These are phyloP conservation scores for Neurospora sp. DNA, from an alignment of 495 filamentous ascomycete genomes.

Conservation along the genomic window DNA sequence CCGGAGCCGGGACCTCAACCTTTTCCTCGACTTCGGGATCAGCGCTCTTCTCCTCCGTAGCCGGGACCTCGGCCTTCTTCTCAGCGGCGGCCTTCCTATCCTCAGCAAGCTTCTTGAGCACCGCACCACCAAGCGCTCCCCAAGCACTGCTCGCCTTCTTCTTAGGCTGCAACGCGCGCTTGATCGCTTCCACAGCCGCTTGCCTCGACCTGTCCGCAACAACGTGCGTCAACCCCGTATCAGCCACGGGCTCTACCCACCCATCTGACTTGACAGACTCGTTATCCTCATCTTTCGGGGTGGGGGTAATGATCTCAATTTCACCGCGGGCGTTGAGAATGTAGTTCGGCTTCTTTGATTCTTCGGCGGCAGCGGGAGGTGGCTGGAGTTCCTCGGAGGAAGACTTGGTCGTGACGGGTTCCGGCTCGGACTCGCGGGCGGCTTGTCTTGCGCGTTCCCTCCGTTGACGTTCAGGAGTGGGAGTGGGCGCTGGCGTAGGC, in stretches of 20 bases:
- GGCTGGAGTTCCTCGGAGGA: background rate
- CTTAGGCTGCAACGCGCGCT: background rate
- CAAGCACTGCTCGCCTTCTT: background rate
- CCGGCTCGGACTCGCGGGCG: background rate
- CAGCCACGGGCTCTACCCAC: background rate
- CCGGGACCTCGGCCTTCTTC: background rate
- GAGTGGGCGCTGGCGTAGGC: constrained; percentile 39
- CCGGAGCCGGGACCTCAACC: constrained; percentile 1
- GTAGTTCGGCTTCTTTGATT: background rate
- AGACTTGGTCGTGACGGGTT: background rate
- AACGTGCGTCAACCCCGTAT: background rate
- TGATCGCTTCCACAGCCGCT: background rate
- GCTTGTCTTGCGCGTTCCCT: constrained; percentile 7
- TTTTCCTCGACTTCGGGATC: background rate
- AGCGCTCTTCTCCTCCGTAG: background rate
- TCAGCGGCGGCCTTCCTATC: background rate
- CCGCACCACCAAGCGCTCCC: background rate
- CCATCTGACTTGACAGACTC: background rate
- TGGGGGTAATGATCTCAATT: background rate
- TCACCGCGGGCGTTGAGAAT: constrained; percentile 8
- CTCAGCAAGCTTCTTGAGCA: background rate
- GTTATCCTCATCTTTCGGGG: background rate
- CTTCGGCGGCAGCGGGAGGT: background rate
- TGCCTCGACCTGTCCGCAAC: constrained; percentile 5
- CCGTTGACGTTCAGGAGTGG: constrained; percentile 27